phyloP scores from a whole-genome alignment of 768 basidiomycete genomes.

The Lactifluus hygrophoroides region DNA sequence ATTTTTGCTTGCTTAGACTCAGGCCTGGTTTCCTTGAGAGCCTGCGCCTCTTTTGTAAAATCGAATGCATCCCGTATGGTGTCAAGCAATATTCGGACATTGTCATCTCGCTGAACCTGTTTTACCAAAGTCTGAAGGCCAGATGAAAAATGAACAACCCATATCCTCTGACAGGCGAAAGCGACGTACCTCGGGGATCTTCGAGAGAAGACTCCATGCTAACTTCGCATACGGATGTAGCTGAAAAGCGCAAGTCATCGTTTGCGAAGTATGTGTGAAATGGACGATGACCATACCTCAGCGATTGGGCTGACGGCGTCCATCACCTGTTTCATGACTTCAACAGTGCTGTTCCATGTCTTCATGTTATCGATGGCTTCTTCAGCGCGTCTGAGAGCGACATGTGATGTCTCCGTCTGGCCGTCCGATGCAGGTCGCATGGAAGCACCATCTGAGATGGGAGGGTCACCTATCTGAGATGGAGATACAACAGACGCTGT shows the following conservation, averaged over 20 bases:
- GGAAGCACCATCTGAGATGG: too few species aligned
- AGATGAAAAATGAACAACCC: too few species aligned
- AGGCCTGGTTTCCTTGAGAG: background rate
- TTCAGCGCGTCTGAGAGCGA: too few species aligned
- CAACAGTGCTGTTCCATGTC: too few species aligned
- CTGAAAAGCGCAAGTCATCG: background rate
- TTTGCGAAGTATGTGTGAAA: background rate
- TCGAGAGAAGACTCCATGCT: background rate
- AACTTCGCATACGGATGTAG: background rate
- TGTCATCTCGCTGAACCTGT: background rate
- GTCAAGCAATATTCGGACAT: background rate
- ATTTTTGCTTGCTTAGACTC: background rate
- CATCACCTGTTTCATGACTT: background rate
- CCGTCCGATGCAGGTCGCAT: background rate
- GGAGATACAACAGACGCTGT: too few species aligned
- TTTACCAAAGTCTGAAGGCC: background rate
- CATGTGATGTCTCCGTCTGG: background rate
- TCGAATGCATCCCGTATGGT: background rate
- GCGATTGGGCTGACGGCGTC: background rate
- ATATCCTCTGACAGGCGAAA: background rate
- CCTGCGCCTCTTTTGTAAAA: background rate
- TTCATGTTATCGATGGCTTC: background rate
- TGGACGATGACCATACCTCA: background rate
- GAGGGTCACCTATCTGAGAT: too few species aligned
- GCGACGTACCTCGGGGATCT: background rate